These are phyloP conservation scores for Lupinus albus DNA, from an alignment of 306 rosid genomes.

Conservation along the genomic window DNA sequence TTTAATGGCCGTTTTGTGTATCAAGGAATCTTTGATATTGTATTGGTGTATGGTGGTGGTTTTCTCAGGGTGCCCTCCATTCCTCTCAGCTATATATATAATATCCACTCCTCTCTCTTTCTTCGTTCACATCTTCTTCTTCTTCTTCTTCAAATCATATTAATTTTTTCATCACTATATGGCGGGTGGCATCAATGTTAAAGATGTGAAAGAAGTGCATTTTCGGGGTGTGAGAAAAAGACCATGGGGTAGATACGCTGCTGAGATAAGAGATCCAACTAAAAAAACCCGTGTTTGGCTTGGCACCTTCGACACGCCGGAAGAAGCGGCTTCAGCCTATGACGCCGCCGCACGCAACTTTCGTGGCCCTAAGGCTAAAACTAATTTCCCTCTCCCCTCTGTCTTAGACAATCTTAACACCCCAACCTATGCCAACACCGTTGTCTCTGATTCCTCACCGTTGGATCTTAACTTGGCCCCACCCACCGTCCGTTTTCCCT, in stretches of 20 bases:
- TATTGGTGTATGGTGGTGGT: too few relatives aligned
- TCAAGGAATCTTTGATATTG: too few relatives aligned
- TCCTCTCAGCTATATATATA: too few relatives aligned
- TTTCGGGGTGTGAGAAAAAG: constrained; percentile 93
- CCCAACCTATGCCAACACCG: too few relatives aligned
- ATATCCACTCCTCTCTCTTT: too few relatives aligned
- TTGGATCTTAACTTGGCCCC: constrained; percentile 64
- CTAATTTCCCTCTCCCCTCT: constrained; percentile 62
- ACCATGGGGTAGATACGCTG: constrained; percentile 98
- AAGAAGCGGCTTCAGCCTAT: constrained; percentile 91
- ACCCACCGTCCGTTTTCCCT: constrained; percentile 53
- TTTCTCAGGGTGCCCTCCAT: too few relatives aligned
- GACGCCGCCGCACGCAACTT: constrained; percentile 88
- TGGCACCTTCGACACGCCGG: constrained; percentile 94
- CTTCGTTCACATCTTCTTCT: too few relatives aligned
- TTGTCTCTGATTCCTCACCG: constrained; percentile 77
- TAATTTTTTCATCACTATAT: too few relatives aligned
- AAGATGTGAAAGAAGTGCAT: constrained; percentile 69
- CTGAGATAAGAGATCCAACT: constrained; percentile 91
- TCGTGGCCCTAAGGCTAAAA: constrained; percentile 96
- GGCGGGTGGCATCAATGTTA: not conserved
- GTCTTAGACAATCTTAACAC: too few relatives aligned
- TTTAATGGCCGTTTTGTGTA: too few relatives aligned
- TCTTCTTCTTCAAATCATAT: too few relatives aligned
- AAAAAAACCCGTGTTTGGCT: constrained; percentile 99